Percentiles rank a stretch among this genome's conserved stretches.
phyloP scores from a whole-genome alignment of 192 early-diverging fungal species.

The Coemansia sp. region DNA sequence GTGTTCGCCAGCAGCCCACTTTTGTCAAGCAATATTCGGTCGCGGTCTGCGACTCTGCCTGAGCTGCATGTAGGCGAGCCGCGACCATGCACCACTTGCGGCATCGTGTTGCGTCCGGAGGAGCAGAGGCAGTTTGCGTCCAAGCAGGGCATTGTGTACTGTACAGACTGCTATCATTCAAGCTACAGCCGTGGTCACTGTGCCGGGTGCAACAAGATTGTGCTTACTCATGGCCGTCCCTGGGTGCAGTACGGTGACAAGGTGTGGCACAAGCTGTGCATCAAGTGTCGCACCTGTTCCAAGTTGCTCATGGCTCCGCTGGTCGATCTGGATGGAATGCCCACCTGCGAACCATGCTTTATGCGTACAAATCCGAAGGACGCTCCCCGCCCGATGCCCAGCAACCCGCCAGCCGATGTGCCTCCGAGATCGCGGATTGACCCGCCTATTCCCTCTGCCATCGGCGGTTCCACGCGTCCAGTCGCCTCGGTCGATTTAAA shows the following conservation, averaged over 20 bases:
- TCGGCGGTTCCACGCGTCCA: constrained; percentile 15
- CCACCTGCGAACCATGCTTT: constrained; percentile 56
- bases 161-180: constrained; percentile 53
- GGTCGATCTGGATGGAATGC: constrained; percentile 37
- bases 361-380: constrained; percentile 4
- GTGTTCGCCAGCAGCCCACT: constrained; percentile 16
- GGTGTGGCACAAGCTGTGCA: constrained; percentile 58
- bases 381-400: constrained; percentile 23
- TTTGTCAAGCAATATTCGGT: constrained; percentile 13
- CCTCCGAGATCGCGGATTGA: neutral
- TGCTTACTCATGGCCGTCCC: constrained; percentile 53
- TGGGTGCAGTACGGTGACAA: constrained; percentile 53
- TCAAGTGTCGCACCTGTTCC: constrained; percentile 42
- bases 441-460: constrained; percentile 20
- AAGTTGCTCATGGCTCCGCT: constrained; percentile 45
- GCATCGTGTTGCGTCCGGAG: constrained; percentile 19
- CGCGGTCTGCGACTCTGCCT: constrained; percentile 48
- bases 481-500: neutral
- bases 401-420: neutral
- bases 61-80: constrained; percentile 13
- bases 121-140: constrained; percentile 56
- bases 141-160: constrained; percentile 45
- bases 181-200: constrained; percentile 55
- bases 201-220: constrained; percentile 44
- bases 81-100: constrained; percentile 40